Percentiles rank a stretch among this genome's conserved stretches.
These are phyloP conservation scores for Phlebopus sp. DNA, from an alignment of 1,284 basidiomycete genomes.

Conservation along the genomic window DNA sequence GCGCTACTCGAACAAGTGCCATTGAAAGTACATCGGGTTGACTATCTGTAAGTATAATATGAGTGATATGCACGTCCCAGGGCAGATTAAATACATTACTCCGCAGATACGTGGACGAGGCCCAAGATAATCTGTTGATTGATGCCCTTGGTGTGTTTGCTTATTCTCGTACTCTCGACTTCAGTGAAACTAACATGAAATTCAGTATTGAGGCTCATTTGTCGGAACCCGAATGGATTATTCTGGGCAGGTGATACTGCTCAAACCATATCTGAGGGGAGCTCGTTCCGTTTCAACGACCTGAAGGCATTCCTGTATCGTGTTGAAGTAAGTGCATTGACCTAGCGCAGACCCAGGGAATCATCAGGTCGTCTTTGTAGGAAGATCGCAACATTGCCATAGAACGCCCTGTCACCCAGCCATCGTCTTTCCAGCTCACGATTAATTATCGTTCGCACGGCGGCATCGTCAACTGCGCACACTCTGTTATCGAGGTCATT, in stretches of 20 bases:
- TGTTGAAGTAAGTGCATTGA: conserved; percentile 44
- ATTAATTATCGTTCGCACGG: conserved; percentile 71
- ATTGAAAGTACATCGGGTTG: conserved; percentile 43
- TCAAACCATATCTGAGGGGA: conserved; percentile 71
- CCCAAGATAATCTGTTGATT: conserved; percentile 68
- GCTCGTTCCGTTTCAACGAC: conserved; percentile 70
- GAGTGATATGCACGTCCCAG: neutral
- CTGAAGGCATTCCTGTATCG: conserved; percentile 64
- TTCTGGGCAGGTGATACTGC: conserved; percentile 83
- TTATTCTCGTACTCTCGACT: neutral
- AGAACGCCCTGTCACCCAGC: conserved; percentile 26
- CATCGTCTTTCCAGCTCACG: conserved; percentile 56
- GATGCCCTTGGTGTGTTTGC: conserved; percentile 53
- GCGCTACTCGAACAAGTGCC: conserved; percentile 30
- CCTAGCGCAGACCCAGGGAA: neutral
- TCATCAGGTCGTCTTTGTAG: conserved; percentile 10
- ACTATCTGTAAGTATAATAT: conserved; percentile 50
- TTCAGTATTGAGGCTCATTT: conserved; percentile 60
- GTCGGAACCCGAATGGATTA: conserved; percentile 60
- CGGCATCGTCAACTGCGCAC: conserved; percentile 68
- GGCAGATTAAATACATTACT: conserved; percentile 4
- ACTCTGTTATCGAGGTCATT: conserved; percentile 62
- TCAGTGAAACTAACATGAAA: neutral
- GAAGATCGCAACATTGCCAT: conserved; percentile 19
- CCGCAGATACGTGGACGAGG: conserved; percentile 68